These are phyloP conservation scores for Trichoderma endophyticum DNA, from an alignment of 2,329 filamentous ascomycete genomes.

Conservation along the genomic window DNA sequence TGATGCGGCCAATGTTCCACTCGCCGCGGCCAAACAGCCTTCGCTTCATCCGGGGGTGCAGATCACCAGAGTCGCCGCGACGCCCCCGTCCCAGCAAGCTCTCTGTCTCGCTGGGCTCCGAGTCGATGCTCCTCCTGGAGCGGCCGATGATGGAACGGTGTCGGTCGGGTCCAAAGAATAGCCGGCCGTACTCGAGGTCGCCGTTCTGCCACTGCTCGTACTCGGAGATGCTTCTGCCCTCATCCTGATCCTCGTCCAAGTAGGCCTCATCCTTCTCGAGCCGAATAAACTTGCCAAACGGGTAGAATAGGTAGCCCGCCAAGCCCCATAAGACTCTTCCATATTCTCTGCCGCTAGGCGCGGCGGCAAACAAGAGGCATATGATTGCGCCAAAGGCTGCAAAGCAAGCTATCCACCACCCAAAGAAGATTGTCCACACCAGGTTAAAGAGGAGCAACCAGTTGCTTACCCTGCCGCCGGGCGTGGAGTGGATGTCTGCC, in stretches of 20 bases:
- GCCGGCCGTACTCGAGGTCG: slow-evolving; percentile 88
- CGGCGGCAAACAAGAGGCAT: slow-evolving; percentile 77
- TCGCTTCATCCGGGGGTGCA: slow-evolving; percentile 59
- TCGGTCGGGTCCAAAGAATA: slow-evolving; percentile 87
- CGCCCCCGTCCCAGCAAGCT: slow-evolving; percentile 70
- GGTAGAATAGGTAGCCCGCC: slow-evolving; percentile 85
- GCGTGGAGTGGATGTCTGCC: slow-evolving; percentile 93
- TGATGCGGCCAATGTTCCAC: slow-evolving; percentile 90
- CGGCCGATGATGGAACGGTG: slow-evolving; percentile 80
- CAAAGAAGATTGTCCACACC: slow-evolving; percentile 86
- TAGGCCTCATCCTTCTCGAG: slow-evolving; percentile 93
- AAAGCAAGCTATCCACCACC: slow-evolving; percentile 89
- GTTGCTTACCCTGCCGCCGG: slow-evolving; percentile 78
- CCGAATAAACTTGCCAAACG: slow-evolving; percentile 93
- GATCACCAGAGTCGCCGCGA: slow-evolving; percentile 44
- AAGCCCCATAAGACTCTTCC: slow-evolving; percentile 81
- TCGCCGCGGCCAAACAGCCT: slow-evolving; percentile 90
- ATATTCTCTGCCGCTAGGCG: slow-evolving; percentile 79
- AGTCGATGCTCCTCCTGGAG: slow-evolving; percentile 84
- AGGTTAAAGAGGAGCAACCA: slow-evolving; percentile 88
- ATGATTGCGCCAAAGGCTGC: slow-evolving; percentile 70
- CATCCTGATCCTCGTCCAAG: slow-evolving; percentile 87
- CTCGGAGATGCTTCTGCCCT: slow-evolving; percentile 95
- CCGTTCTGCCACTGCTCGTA: slow-evolving; percentile 99
- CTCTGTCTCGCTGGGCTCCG: slow-evolving; percentile 77